A percentile compares a stretch with the other conserved stretches of the same genome.
Conservation (phyloP, 352 stramenopile genomes). For the Peronosclerospora sorghi region DNA sequence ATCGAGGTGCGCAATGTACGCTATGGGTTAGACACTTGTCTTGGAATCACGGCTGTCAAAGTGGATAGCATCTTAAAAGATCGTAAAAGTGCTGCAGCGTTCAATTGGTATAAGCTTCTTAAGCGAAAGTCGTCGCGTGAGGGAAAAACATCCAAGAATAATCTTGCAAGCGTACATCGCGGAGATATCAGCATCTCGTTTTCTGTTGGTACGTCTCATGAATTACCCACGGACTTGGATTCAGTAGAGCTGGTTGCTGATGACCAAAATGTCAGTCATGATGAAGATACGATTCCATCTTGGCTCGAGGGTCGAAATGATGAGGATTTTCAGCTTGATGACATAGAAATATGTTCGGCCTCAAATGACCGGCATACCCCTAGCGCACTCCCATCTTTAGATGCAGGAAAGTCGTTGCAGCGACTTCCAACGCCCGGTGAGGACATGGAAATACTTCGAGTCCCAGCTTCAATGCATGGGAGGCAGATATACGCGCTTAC, state of each 20-base stretch:
- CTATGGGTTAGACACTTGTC: conserved; percentile 77
- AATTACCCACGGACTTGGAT: conserved; percentile 58
- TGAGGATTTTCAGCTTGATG: conserved; percentile 31
- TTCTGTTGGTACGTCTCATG: conserved; percentile 75
- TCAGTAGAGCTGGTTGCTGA: conserved; percentile 25
- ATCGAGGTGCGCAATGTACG: conserved; percentile 79
- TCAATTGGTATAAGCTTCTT: conserved; percentile 83
- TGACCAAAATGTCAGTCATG: conserved; percentile 10
- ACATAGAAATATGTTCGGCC: conserved; percentile 29
- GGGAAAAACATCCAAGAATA: conserved; percentile 27
- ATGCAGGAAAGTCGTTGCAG: conserved; percentile 48
- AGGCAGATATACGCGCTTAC: conserved; percentile 36
- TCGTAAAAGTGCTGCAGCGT: conserved; percentile 57
- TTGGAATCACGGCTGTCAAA: conserved; percentile 75
- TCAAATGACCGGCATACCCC: conserved; percentile 20
- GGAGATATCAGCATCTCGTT: conserved; percentile 73
- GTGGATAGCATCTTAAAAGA: conserved; percentile 72
- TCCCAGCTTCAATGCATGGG: conserved; percentile 28
- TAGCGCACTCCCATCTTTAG: conserved; percentile 38
- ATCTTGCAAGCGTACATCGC: conserved; percentile 47
- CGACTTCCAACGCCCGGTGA: conserved; percentile 50
- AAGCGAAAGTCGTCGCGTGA: conserved; percentile 68
- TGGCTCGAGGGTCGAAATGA: conserved; percentile 22
- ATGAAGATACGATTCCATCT: conserved; percentile 14
- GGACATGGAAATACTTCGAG: conserved; percentile 19